phyloP scores from a whole-genome alignment of 2,329 filamentous ascomycete genomes.

The Alternaria dauci region DNA sequence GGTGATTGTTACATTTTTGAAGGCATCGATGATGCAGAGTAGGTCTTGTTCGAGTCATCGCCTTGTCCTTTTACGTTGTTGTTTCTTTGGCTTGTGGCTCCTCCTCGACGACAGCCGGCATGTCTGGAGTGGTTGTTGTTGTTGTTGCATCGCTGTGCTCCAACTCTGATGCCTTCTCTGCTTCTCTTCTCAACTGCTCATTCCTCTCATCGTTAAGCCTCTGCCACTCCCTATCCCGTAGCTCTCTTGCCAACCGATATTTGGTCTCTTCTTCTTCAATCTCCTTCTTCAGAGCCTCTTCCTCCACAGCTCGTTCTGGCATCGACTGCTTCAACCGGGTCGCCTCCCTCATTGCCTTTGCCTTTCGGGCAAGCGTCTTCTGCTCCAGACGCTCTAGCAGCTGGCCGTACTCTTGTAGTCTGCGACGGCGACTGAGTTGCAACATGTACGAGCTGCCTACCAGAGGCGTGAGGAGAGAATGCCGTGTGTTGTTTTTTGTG shows the following conservation, averaged over 20 bases:
- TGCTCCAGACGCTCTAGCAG: conserved; percentile 2
- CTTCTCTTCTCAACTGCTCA: not conserved
- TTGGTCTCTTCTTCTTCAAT: not conserved
- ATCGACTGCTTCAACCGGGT: not conserved
- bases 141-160: conserved; percentile 6
- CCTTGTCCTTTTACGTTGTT: not conserved
- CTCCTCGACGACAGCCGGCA: conserved; percentile 6
- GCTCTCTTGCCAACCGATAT: not conserved
- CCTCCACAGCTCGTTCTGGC: not conserved
- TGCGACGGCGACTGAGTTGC: conserved; percentile 21
- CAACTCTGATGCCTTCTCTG: not conserved
- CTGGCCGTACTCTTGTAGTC: conserved; percentile 26
- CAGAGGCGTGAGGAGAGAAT: conserved; percentile 29
- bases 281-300: not conserved
- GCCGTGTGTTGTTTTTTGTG: conserved; percentile 22
- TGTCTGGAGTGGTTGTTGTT: conserved; percentile 4
- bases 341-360: conserved; percentile 25
- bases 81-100: not conserved
- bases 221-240: conserved; percentile 5
- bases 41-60: not conserved
- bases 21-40: not conserved
- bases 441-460: conserved; percentile 33
- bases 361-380: conserved; percentile 14
- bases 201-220: not conserved
- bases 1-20: not conserved